Evolutionary conservation across 192 early-diverging fungal species (phyloP), one percentile per base, ranked within the genome.

Genomic region (Coemansia sp.): DNA sequence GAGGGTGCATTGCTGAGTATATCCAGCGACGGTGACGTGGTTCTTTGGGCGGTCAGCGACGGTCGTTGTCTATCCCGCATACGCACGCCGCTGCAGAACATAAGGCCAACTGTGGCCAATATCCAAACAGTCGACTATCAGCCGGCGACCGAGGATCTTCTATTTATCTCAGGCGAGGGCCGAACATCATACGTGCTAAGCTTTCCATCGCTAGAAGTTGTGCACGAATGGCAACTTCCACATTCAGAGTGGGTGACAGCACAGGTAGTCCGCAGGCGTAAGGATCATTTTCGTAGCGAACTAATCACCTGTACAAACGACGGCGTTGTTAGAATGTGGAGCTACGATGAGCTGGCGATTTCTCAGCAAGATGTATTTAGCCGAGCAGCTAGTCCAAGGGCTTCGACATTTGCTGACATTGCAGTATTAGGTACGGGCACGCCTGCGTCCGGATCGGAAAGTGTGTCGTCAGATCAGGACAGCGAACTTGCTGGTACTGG

Each of bases 301-400:
- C 63, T 79, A n/a, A 60, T 79, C 6, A 73, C 69, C 3, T 79
- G 76, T 41, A 56, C 76, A 1, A 48, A 51, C 6, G 70, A 72
- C 27, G 76, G 76, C n/a, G 60, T 51, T 9, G 56, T 79, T 17
- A 56, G 76, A 15, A 59, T 79, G 15, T 79, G 76, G 76, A 61
- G 70, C 39, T 79, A 65, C 48, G 74, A 78, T 25, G 74, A 78
- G 67, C 70, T 77, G 66, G 73, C 59, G 17, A 42, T 77, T 18
- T 64, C 65, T 3, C 74, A 78, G 58, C 68, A 71, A 38, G 68
- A 71, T 15, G 65, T 64, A 14, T 64, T 67, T 18, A 69, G 72
- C 42, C 41, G 66, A n/a, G 59, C 66, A 11, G 57, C 55, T 11
- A 71, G 68, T 25, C 68, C 68, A 8, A 45, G 40, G 0, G n/a